Percentiles rank a stretch among this genome's conserved stretches.
phyloP scores from a whole-genome alignment of 257 asterid genomes.

The Solanum verrucosum region DNA sequence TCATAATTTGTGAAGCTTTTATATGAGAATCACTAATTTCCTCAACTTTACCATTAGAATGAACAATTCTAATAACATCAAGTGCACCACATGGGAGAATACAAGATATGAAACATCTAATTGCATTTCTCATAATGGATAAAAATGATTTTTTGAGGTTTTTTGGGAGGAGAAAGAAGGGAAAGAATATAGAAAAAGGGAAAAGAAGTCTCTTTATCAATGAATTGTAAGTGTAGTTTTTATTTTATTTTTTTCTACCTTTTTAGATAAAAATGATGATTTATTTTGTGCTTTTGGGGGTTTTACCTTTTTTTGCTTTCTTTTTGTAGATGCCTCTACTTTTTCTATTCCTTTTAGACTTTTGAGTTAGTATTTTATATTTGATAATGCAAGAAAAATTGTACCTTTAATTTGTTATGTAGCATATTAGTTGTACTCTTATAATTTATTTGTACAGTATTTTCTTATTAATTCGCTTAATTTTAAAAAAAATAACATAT shows the following conservation, averaged over 20 bases:
- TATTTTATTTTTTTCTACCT: not conserved
- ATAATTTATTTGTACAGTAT: not conserved
- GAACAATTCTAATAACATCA: slow-evolving; percentile 89
- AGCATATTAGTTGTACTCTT: not conserved
- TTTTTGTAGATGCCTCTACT: not conserved
- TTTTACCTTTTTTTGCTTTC: not conserved
- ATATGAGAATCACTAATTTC: slow-evolving; percentile 53
- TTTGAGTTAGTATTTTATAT: not conserved
- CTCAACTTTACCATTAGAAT: slow-evolving; percentile 75
- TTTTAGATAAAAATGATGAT: slow-evolving; percentile 12
- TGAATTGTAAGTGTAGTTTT: not conserved
- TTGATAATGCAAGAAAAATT: not conserved
- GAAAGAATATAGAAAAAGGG: slow-evolving; percentile 4
- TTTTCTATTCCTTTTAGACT: slow-evolving; percentile 6
- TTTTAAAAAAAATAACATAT: no score
- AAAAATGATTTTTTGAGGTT: not conserved
- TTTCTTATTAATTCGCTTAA: not conserved
- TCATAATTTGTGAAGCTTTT: slow-evolving; percentile 71
- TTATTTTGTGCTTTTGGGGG: slow-evolving; percentile 19
- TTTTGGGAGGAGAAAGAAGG: not conserved
- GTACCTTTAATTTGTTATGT: not conserved
- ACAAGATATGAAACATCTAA: slow-evolving; percentile 95
- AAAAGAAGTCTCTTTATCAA: slow-evolving; percentile 12
- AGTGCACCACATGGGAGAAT: slow-evolving; percentile 95
- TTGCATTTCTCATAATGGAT: slow-evolving; percentile 46